Base-by-base conservation (phyloP, 306 rosid species). In the Echinosophora koreensis region DNA sequence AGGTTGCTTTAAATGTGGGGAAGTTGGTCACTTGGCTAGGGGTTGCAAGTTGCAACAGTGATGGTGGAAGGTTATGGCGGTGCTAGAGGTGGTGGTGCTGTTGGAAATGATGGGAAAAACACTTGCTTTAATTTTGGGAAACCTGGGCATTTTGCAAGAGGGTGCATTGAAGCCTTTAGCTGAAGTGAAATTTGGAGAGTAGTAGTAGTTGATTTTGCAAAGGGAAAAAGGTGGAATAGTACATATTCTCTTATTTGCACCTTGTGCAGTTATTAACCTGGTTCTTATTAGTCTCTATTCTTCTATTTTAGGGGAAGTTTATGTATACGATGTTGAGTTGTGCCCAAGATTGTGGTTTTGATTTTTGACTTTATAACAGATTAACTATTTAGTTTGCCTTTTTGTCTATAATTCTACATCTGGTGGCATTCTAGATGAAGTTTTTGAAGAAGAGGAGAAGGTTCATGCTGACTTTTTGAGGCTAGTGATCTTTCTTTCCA, bases 121-220 rank as follows among this genome's bases (percentile, higher is more conserved):
- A 75, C 80, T 1, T 90, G 95, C 77, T 92, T 87, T 55, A 86
- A 88, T 47, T 92, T 96, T 70, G 97, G 97, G 80, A 85, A 88
- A 78, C 81, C 88, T 8, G 93, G 93, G 16, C 96, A 90, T 80
- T 83, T 91, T 78, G 97, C 97, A 0, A 89, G 86, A 80, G 98
- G 91, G 42, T 91, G 98, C 73, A 71, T 88, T 7, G 84, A 81
- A 4, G 82, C 80, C 3, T 60, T 88, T 66, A 87, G 78, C n/a
- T 83, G 83, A 81, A 13, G 56, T 15, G 46, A 22, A 77, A 13
- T 8, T 10, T 16, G 66, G 17, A 28, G 72, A n/a, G n/a, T n/a
- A 47, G 15, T 55, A 51, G 3, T 12, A 42, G 64, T 78, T 3
- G 63, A 15, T 58, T 78, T 69, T 59, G 77, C 71, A 34, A 8